A percentile compares a stretch with the other conserved stretches of the same genome.
Conservation (phyloP, 345 rosid genomes). For the Anacardium occidentale region DNA sequence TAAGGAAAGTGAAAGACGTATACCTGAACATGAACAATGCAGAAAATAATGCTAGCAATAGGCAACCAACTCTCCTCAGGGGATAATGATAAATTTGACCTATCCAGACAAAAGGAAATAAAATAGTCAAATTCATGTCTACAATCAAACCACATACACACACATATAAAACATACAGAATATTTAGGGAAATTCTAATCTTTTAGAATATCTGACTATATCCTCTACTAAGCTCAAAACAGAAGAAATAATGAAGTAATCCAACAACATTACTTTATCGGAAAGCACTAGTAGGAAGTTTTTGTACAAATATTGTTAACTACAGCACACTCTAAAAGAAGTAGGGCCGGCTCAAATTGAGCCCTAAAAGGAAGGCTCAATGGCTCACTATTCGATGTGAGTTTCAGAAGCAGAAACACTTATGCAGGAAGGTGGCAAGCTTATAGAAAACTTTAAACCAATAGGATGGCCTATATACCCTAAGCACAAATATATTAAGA, state of each 20-base stretch:
- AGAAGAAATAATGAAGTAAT: background rate
- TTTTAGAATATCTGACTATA: background rate
- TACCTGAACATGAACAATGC: constrained; percentile 93
- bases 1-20: background rate
- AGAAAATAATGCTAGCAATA: constrained; percentile 76
- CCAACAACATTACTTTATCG: no score
- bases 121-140: constrained; percentile 3
- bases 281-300: background rate
- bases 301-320: background rate
- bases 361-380: no score
- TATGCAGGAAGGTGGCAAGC: background rate
- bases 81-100: constrained; percentile 78
- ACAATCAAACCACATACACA: background rate
- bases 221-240: background rate
- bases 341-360: no score
- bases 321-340: background rate
- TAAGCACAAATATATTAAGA: no score
- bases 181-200: background rate
- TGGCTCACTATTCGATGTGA: background rate
- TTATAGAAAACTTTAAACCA: background rate
- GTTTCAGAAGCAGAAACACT: background rate
- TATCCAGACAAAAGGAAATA: constrained; percentile 28
- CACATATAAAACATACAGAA: background rate
- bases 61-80: constrained; percentile 96
- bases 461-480: no score